These are phyloP conservation scores for Cucurbita ficifolia DNA, from an alignment of 306 rosid species.

Conservation along the genomic window DNA sequence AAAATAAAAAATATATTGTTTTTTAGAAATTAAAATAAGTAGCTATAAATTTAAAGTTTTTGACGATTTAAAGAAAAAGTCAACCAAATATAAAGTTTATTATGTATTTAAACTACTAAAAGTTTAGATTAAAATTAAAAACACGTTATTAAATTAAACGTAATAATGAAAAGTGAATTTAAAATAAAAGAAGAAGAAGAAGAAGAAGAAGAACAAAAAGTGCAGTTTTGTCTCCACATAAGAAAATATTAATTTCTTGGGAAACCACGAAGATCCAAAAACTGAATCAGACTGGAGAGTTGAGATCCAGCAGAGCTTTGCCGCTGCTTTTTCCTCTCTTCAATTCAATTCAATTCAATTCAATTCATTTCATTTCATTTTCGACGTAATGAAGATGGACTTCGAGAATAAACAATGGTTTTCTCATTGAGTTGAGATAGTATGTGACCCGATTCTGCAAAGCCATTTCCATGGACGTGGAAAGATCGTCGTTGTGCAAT, in stretches of 20 bases:
- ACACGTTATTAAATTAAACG: too few species aligned
- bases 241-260: background rate
- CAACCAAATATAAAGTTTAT: too few species aligned
- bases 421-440: background rate
- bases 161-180: background rate
- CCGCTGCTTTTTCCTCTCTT: conserved; percentile 3
- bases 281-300: background rate
- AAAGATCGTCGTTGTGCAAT: conserved; percentile 92
- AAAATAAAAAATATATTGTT: too few species aligned
- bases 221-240: background rate
- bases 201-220: background rate
- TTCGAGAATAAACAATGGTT: conserved; percentile 1
- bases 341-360: conserved; percentile 25
- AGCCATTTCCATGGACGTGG: conserved; percentile 48
- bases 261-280: background rate
- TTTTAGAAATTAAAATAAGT: too few species aligned
- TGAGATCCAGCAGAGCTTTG: conserved; percentile 2
- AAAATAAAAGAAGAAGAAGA: background rate
- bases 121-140: too few species aligned
- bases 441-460: background rate
- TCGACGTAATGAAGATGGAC: conserved; percentile 20
- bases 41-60: too few species aligned
- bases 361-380: conserved; percentile 18
- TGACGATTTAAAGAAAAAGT: too few species aligned
- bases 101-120: too few species aligned